These are phyloP conservation scores for Chlamydomonas sphaeroides DNA, from an alignment of 139 green algal species.

Conservation along the genomic window DNA sequence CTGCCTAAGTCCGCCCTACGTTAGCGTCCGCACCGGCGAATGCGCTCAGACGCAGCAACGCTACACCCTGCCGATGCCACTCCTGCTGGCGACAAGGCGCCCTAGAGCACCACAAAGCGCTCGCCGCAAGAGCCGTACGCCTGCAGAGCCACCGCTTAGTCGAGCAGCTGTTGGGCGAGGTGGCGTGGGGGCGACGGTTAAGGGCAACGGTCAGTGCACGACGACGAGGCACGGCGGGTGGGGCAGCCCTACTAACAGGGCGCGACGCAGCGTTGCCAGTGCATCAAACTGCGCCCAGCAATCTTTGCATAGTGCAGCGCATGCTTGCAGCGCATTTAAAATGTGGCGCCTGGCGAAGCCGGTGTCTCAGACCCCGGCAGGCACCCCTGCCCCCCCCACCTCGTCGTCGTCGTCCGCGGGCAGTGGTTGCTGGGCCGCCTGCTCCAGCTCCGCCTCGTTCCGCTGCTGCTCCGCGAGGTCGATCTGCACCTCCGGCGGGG, in stretches of 20 bases:
- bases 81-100: not conserved
- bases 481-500: conserved; percentile 93
- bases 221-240: not conserved
- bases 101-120: not conserved
- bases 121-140: no score
- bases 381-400: conserved; percentile 28
- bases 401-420: conserved; percentile 79
- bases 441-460: conserved; percentile 73
- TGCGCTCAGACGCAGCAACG: not conserved
- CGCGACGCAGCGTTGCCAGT: no score
- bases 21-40: not conserved
- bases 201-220: not conserved
- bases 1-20: conserved; percentile 16
- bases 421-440: conserved; percentile 66
- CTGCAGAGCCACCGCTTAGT: conserved; percentile 4
- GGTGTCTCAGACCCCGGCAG: no score
- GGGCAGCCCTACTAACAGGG: no score
- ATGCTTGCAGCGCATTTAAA: not conserved
- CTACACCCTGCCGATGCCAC: conserved; percentile 4
- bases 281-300: no score
- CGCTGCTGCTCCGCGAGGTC: conserved; percentile 90
- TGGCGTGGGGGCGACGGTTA: not conserved
- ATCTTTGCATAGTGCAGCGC: not conserved
- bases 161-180: not conserved
- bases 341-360: not conserved